Conservation (phyloP, 805 yeast genomes). For the Zygosaccharomyces bisporus region DNA sequence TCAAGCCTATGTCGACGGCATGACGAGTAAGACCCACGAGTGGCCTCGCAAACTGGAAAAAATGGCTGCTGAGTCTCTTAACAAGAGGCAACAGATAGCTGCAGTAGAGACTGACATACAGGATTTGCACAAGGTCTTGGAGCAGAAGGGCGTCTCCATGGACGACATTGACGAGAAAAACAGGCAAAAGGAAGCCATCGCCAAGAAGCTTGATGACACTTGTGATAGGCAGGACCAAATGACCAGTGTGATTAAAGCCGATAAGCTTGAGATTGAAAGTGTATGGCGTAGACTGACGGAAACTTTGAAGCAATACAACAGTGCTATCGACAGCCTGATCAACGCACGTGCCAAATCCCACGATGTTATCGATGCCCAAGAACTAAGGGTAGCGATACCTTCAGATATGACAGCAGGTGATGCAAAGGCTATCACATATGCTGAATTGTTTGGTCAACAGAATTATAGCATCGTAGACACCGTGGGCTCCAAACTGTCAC, state of each 20-base stretch:
- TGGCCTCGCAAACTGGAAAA: conserved; percentile 62
- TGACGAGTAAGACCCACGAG: conserved; percentile 58
- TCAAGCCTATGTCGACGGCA: conserved; percentile 63
- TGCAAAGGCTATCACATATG: conserved; percentile 13
- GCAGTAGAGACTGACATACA: conserved; percentile 35
- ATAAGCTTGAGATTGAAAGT: conserved; percentile 47
- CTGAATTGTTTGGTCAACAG: conserved; percentile 12
- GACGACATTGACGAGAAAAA: conserved; percentile 61
- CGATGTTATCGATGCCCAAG: conserved; percentile 25
- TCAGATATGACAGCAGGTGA: conserved; percentile 16
- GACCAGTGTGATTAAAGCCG: conserved; percentile 44
- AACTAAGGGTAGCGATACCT: conserved; percentile 40
- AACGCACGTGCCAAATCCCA: conserved; percentile 21
- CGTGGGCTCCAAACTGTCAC: conserved; percentile 31
- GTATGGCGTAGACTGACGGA: conserved; percentile 50
- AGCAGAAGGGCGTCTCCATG: conserved; percentile 55
- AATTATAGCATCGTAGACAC: conserved; percentile 23
- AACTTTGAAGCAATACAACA: conserved; percentile 54
- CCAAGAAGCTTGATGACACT: conserved; percentile 49
- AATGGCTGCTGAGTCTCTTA: conserved; percentile 50
- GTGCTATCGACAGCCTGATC: conserved; percentile 41
- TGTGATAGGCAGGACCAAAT: conserved; percentile 45
- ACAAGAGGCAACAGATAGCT: conserved; percentile 26
- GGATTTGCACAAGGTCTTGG: conserved; percentile 43
- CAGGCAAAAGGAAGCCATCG: conserved; percentile 55